These are phyloP conservation scores for Diaporthe sp. DNA, from an alignment of 2,329 filamentous ascomycete species.

Conservation along the genomic window DNA sequence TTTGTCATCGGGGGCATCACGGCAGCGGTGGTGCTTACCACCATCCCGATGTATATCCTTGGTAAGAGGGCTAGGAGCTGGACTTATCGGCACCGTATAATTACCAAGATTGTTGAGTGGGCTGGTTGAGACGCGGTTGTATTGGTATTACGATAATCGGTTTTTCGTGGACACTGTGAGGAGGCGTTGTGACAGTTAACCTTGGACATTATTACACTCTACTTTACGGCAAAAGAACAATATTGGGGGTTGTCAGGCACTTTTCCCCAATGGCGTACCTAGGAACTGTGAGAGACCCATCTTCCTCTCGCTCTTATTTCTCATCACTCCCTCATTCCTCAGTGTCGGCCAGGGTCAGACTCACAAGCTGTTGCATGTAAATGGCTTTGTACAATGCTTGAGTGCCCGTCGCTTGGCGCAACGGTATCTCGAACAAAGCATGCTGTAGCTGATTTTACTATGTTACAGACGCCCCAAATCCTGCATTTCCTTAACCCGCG, in stretches of 20 bases:
- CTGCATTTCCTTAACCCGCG: background rate
- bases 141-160: background rate
- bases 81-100: slow-evolving; percentile 35
- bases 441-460: background rate
- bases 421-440: background rate
- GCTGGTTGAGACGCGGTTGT: background rate
- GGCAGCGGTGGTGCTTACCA: slow-evolving; percentile 46
- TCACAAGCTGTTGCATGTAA: background rate
- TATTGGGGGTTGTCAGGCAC: no score
- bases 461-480: background rate
- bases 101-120: slow-evolving; percentile 37
- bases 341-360: background rate
- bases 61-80: slow-evolving; percentile 43
- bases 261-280: no score
- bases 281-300: no score
- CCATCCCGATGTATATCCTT: slow-evolving; percentile 48
- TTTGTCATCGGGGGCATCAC: slow-evolving; percentile 54
- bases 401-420: no score
- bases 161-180: background rate
- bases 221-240: background rate
- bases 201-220: background rate
- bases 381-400: no score
- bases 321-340: background rate
- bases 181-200: background rate
- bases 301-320: no score